Conservation (phyloP, 148 eudicot species). For the Arctostaphylos glauca region DNA sequence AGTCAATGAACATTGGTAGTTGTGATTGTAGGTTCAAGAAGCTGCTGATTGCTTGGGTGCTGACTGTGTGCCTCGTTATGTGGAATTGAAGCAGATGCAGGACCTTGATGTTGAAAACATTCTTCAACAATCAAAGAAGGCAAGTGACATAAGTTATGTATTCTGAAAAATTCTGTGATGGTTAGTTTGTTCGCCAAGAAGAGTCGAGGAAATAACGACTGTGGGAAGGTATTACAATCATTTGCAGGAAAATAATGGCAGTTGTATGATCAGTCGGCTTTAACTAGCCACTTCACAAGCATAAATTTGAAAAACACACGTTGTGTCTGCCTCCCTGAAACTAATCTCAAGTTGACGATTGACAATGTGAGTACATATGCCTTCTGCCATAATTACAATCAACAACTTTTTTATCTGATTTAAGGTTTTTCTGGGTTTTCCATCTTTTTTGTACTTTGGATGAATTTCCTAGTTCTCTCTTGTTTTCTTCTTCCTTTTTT, state of each 20-base stretch:
- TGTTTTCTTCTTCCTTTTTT: not conserved
- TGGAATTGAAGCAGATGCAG: constrained; percentile 58
- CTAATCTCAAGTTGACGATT: not conserved
- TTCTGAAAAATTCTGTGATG: not conserved
- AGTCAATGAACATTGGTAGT: constrained; percentile 2
- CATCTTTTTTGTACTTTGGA: not conserved
- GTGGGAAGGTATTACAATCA: not conserved
- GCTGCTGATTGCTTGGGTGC: constrained; percentile 93
- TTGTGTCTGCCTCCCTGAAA: not conserved
- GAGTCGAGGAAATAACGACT: not conserved
- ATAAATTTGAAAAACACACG: not conserved
- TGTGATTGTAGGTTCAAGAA: constrained; percentile 72
- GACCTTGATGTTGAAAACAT: constrained; percentile 57
- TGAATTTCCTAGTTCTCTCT: not conserved
- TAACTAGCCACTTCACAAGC: not conserved
- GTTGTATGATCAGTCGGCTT: not conserved
- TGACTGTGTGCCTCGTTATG: constrained; percentile 79
- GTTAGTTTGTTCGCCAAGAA: not conserved
- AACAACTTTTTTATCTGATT: no score
- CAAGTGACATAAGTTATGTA: constrained; percentile 13
- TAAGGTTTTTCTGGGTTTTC: not conserved
- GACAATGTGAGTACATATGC: not conserved
- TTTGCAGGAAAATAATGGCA: not conserved
- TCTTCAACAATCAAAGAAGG: constrained; percentile 48
- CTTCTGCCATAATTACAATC: not conserved